Base-by-base conservation (phyloP, 2,329 filamentous ascomycete genomes). In the Cladosporium sp. region DNA sequence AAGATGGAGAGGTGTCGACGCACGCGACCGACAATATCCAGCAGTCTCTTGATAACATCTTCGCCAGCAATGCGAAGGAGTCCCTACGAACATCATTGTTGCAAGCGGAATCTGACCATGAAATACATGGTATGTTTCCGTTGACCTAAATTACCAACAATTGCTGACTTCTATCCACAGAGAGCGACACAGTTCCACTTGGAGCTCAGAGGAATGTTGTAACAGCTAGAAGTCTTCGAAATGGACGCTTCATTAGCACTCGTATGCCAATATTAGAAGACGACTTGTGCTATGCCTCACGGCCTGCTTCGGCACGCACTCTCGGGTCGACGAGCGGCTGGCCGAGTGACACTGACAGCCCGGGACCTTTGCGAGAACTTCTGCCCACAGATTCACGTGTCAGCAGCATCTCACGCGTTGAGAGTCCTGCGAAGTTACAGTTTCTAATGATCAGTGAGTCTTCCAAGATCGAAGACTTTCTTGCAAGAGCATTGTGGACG, bases 401-500 rank as follows among this genome's bases (percentile, higher is more conserved):
- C 28, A 15, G 18, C 15, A 30, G 28, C 32, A 14, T 55, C n/a
- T 34, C 32, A 14, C 32, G n/a, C 55, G 10, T 18, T 2, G 30
- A 24, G 7, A 34, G 11, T 6, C 24, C 34, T 41, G 32, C 55
- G 14, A 34, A 28, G 12, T 24, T 41, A 34, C 34, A 58, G 21
- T 41, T 11, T 15, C n/a, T 64, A 10, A 24, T 24, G 4, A 41
- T 64, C 24, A 28, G 65, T 59, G 70, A 73, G 12, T 58, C 65
- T 26, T 64, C 63, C 18, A 67, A 68, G 28, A 68, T 74, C n/a
- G 85, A 84, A 78, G 80, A 80, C 10, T 88, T 89, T 68, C 90
- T 90, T 69, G 81, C 85, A 58, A 81, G 84, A 49, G 80, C 87
- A 0, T 87, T 92, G 74, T 86, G 85, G 68, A 85, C 85, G 66